These are phyloP conservation scores for Inga leiocalycina DNA, from an alignment of 306 rosid species.

Conservation along the genomic window DNA sequence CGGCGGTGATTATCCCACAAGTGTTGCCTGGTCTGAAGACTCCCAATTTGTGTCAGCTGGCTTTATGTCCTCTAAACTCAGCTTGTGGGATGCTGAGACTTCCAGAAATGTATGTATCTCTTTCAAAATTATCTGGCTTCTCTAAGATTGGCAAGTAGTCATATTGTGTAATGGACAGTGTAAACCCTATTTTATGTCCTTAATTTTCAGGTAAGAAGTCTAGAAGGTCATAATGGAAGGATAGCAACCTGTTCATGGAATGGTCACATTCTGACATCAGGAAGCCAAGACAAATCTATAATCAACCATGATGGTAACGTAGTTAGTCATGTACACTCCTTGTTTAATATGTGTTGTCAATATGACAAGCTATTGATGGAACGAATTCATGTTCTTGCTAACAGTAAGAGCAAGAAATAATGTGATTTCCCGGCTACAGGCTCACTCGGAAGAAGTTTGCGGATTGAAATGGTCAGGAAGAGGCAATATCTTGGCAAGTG, in stretches of 20 bases:
- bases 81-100: slow-evolving; percentile 74
- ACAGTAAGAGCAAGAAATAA: slow-evolving; percentile 63
- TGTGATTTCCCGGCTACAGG: slow-evolving; percentile 42
- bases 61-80: slow-evolving; percentile 57
- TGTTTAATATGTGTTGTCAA: not conserved
- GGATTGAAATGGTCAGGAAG: slow-evolving; percentile 77
- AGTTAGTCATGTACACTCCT: not conserved
- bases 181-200: slow-evolving; percentile 10
- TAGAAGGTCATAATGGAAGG: slow-evolving; percentile 58
- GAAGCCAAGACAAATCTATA: slow-evolving; percentile 74
- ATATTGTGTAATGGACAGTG: not conserved
- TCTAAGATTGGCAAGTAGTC: slow-evolving; percentile 21
- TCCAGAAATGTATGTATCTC: slow-evolving; percentile 48
- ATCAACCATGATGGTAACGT: slow-evolving; percentile 68
- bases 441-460: slow-evolving; percentile 66
- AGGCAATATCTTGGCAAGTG: slow-evolving; percentile 78
- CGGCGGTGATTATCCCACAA: slow-evolving; percentile 49
- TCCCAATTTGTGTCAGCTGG: slow-evolving; percentile 54
- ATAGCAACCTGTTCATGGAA: slow-evolving; percentile 68
- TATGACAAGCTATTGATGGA: not conserved
- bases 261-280: slow-evolving; percentile 67
- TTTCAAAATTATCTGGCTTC: not conserved
- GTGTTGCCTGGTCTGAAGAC: slow-evolving; percentile 72
- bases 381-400: slow-evolving; percentile 19
- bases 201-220: slow-evolving; percentile 52